Evolutionary conservation across 768 basidiomycete species (phyloP).

Genomic region (Boletus subparvulus): DNA sequence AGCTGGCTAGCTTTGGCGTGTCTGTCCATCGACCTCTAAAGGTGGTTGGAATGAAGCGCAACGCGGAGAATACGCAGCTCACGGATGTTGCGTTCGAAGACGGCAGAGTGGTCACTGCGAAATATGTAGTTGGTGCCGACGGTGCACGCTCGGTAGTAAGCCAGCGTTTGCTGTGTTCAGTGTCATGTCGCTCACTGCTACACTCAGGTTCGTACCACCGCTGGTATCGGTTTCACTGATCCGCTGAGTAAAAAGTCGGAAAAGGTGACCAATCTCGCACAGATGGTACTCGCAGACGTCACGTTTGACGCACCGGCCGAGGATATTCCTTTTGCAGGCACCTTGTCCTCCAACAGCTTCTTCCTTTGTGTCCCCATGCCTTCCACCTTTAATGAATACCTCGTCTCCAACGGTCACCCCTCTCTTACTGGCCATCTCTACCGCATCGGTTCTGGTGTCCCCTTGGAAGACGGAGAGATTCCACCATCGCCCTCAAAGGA

Average conservation of each 20-base stretch:
- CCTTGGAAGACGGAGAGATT: slow-evolving; percentile 35
- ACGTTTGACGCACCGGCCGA: slow-evolving; percentile 8
- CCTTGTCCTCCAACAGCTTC: slow-evolving; percentile 10
- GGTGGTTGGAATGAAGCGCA: slow-evolving; percentile 37
- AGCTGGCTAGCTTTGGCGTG: slow-evolving; percentile 34
- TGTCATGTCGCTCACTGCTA: not conserved
- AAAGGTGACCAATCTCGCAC: slow-evolving; percentile 30
- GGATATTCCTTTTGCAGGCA: not conserved
- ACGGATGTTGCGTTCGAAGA: slow-evolving; percentile 48
- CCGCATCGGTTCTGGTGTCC: slow-evolving; percentile 45
- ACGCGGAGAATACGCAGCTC: slow-evolving; percentile 26
- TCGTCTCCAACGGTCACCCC: slow-evolving; percentile 15
- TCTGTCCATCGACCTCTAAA: slow-evolving; percentile 39
- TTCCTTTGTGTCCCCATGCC: slow-evolving; percentile 17
- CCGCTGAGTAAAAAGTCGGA: slow-evolving; percentile 37
- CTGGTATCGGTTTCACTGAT: slow-evolving; percentile 45
- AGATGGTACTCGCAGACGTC: slow-evolving; percentile 27
- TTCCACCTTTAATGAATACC: slow-evolving; percentile 17
- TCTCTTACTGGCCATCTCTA: slow-evolving; percentile 23
- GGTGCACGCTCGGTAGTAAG: slow-evolving; percentile 47
- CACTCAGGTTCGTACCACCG: slow-evolving; percentile 43
- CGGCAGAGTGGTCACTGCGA: slow-evolving; percentile 42
- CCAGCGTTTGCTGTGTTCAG: not conserved
- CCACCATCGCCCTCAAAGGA: slow-evolving; percentile 39
- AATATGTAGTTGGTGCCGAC: slow-evolving; percentile 54